Conservation (phyloP, 2,329 filamentous ascomycete species). For the Neonectria punicea region DNA sequence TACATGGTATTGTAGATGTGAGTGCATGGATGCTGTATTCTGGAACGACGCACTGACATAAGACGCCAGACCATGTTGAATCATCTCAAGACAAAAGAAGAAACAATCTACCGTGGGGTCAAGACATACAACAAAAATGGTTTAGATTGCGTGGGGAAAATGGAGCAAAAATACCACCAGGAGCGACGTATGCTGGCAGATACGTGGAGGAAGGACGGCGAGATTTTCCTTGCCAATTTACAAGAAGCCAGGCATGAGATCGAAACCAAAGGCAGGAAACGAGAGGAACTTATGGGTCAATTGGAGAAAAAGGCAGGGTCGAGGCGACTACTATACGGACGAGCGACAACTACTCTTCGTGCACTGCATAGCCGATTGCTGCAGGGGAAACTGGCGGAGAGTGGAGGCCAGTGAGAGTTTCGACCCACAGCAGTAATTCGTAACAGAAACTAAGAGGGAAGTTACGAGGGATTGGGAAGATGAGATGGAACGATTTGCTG, state of each 20-base stretch:
- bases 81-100: conserved; percentile 39
- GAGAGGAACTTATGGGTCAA: conserved; percentile 12
- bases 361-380: conserved; percentile 34
- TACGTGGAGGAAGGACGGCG: conserved; percentile 31
- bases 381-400: conserved; percentile 14
- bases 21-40: conserved; percentile 10
- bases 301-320: conserved; percentile 25
- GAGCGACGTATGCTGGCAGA: conserved; percentile 33
- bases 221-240: conserved; percentile 29
- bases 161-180: conserved; percentile 34
- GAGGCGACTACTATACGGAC: conserved; percentile 32
- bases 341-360: conserved; percentile 35
- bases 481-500: neutral
- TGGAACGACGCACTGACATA: conserved; percentile 24
- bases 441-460: neutral
- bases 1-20: conserved; percentile 43
- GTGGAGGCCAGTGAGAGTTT: neutral
- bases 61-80: conserved; percentile 35
- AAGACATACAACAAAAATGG: conserved; percentile 37
- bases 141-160: conserved; percentile 33
- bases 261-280: conserved; percentile 8
- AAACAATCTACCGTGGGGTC: conserved; percentile 28
- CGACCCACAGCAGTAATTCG: neutral
- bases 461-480: neutral
- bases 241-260: conserved; percentile 22